phyloP scores from a whole-genome alignment of 345 rosid species.

The Laguncularia racemosa region DNA sequence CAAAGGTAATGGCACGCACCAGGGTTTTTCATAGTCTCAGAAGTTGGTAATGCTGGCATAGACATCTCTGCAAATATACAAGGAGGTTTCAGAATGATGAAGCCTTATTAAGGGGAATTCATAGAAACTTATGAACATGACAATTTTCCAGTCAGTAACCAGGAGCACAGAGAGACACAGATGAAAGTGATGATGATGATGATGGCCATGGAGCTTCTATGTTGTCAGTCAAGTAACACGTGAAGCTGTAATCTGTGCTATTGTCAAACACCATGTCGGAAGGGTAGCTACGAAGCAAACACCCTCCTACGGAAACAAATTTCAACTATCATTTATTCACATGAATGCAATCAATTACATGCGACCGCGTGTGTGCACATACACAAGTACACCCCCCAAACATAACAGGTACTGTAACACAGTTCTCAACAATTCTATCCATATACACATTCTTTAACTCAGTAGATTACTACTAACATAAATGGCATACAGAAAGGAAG shows the following conservation, averaged over 20 bases:
- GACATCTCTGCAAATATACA: constrained; percentile 79
- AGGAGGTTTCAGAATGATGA: constrained; percentile 1
- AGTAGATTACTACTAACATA: no score
- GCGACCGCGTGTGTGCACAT: no score
- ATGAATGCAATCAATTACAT: no score
- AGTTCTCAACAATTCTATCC: no score
- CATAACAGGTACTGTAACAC: no score
- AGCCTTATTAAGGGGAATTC: neutral
- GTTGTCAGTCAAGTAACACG: constrained; percentile 90
- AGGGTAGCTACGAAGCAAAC: constrained; percentile 85
- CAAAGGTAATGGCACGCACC: constrained; percentile 34
- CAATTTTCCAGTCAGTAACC: constrained; percentile 31
- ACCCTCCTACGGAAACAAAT: constrained; percentile 39
- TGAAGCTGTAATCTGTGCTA: constrained; percentile 77
- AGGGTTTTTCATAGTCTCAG: constrained; percentile 55
- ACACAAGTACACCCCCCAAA: no score
- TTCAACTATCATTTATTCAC: neutral
- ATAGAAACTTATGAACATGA: neutral
- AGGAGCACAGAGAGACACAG: constrained; percentile 93
- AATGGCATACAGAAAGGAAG: no score
- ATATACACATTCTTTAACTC: no score
- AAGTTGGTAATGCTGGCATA: constrained; percentile 88
- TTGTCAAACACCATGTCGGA: constrained; percentile 79
- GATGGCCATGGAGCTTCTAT: constrained; percentile 98
- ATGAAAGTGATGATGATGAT: constrained; percentile 72